These are phyloP conservation scores for Hanseniaspora hatyaiensis DNA, from an alignment of 805 yeast genomes.

Conservation along the genomic window DNA sequence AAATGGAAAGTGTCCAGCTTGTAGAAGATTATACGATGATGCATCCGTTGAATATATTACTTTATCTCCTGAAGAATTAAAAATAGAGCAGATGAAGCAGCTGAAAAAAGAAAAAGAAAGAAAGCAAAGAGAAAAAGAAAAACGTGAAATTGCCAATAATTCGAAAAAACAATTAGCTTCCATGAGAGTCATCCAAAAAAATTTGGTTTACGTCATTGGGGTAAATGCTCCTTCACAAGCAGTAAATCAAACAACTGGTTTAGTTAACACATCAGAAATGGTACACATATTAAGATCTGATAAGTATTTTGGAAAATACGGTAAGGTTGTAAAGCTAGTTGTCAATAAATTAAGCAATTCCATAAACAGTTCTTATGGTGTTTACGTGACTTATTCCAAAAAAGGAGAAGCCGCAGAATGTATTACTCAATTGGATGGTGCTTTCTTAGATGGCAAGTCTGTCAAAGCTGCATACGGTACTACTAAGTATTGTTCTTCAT, in stretches of 20 bases:
- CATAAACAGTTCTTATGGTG: slow-evolving; percentile 74
- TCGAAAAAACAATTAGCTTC: slow-evolving; percentile 86
- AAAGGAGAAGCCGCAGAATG: slow-evolving; percentile 94
- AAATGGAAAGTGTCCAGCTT: slow-evolving; percentile 94
- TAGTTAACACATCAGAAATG: slow-evolving; percentile 67
- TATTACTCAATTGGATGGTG: slow-evolving; percentile 83
- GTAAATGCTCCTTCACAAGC: slow-evolving; percentile 55
- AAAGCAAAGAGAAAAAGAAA: slow-evolving; percentile 80
- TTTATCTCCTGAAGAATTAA: slow-evolving; percentile 73
- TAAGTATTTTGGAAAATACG: slow-evolving; percentile 96
- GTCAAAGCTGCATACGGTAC: slow-evolving; percentile 96
- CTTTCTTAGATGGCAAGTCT: slow-evolving; percentile 79
- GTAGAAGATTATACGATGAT: slow-evolving; percentile 89
- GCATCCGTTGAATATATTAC: slow-evolving; percentile 79
- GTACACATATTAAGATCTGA: slow-evolving; percentile 75
- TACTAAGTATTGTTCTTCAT: slow-evolving; percentile 94
- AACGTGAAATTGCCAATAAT: slow-evolving; percentile 73
- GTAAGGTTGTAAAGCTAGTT: slow-evolving; percentile 86
- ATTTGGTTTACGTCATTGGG: slow-evolving; percentile 91
- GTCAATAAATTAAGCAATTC: slow-evolving; percentile 60
- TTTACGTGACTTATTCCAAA: slow-evolving; percentile 82
- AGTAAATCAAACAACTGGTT: slow-evolving; percentile 29
- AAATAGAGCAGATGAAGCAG: slow-evolving; percentile 65
- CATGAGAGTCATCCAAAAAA: slow-evolving; percentile 96
- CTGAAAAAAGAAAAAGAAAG: slow-evolving; percentile 70